Evolutionary conservation across 2,329 filamentous ascomycete genomes (phyloP), one percentile per base, ranked within the genome.

Genomic region (Talaromyces amestolkiae): DNA sequence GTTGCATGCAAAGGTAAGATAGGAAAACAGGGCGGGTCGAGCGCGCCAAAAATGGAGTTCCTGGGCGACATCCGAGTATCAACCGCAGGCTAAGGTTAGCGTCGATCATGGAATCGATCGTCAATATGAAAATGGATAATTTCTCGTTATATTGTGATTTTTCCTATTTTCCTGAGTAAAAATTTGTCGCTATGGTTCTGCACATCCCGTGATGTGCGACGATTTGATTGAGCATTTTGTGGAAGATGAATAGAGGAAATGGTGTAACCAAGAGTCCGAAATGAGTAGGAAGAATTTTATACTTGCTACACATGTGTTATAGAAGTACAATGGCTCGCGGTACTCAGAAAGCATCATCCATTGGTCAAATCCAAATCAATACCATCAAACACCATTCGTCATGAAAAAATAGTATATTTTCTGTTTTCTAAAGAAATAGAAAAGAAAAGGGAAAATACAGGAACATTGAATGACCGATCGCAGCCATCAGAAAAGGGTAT

Each of bases 401-500:
- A 24, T 37, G 11, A 37, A 37, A 11, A 15, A 22, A 37, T 27
- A 9, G 22, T 39, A 22, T 37, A 56, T 39, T 56, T 54, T 56
- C 33, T 43, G n/a, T 43, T 43, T 43, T 45, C 22, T 58, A 41
- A 59, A n/a, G 22, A 3, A n/a, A 45, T 17, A 43, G 37, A 13
- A 59, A 59, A 33, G 39, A 45, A 31, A 58, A 17, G 8, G 17
- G 24, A 31, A 27, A 41, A 33, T 59, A 59, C 24, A 45, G 22
- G 35, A 43, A 59, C 24, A 45, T 59, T 39, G 49, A 49, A 64
- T 31, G 22, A 13, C 22, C 15, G 39, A 49, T 61, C 19, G 45
- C 58, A 31, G 31, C 11, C n/a, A 35, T 31, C 4, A 61, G 59
- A 33, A 6, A 58, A 61, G 64, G 64, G 60, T 61, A 62, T 65